Evolutionary conservation across 768 basidiomycete genomes (phyloP), one percentile per base, ranked within the genome.

Genomic region (Leccinum incarnatum): DNA sequence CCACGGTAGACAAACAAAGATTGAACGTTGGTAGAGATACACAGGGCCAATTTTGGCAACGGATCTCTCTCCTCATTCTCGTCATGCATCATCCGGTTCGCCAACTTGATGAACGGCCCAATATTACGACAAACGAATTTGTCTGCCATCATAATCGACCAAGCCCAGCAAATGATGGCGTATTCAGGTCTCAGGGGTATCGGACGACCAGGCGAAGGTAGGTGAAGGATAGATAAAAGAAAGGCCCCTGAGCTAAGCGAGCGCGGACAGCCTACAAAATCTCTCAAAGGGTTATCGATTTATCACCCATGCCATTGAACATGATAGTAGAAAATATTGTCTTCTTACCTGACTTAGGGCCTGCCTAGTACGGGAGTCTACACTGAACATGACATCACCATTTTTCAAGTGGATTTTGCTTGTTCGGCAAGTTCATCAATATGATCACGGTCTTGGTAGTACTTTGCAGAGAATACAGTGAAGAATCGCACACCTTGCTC

Each of bases 181-280:
- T 65, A 62, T 42, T 69, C 65, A 3, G 54, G 61, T 5, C 59
- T 67, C 32, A 55, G 5, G 12, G 48, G 5, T 27, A 70, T 45
- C 2, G 63, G 63, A 17, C 62, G 63, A 47, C 54, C 48, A 3
- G 66, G 73, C 9, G 68, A 65, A 50, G 66, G 64, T 10, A 73
- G 51, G 3, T 67, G 65, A 40, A 69, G 71, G n/a, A 73, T 64
- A 37, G 30, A 73, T 64, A 34, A 74, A 37, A 73, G 55, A 14
- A 59, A 32, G n/a, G 67, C 47, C 7, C 0, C 36, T 25, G 64
- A 60, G 4, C 11, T 4, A 5, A 25, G n/a, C 15, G 51, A 53
- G 19, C 64, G 54, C 25, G 62, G 65, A 21, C 53, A 32, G 1
- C 10, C 29, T 23, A 54, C 42, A 0, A 0, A 17, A 12, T 40